phyloP scores from a whole-genome alignment of 2,329 filamentous ascomycete species.

The Diatrype stigma region DNA sequence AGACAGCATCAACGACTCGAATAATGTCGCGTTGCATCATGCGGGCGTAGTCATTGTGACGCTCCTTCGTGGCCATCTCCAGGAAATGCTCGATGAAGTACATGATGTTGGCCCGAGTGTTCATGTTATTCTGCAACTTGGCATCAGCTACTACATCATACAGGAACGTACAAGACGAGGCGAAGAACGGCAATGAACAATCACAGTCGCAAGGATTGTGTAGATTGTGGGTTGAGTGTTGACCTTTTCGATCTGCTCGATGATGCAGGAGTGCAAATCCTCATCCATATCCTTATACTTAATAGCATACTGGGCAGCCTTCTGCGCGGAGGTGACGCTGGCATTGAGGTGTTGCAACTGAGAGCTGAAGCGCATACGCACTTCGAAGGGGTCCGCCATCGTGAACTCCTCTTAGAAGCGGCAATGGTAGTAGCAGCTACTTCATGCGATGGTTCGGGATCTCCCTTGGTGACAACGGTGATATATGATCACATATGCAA shows the following conservation, averaged over 20 bases:
- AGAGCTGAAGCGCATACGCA: conserved; percentile 92
- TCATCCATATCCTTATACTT: conserved; percentile 94
- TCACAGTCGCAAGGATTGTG: not conserved
- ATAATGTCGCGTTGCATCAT: conserved; percentile 96
- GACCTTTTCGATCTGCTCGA: conserved; percentile 88
- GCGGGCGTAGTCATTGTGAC: conserved; percentile 75
- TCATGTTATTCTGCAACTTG: conserved; percentile 76
- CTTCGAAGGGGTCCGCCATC: conserved; percentile 87
- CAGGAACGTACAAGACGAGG: not conserved
- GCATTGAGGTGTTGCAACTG: conserved; percentile 90
- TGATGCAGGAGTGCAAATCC: conserved; percentile 93
- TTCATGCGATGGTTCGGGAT: not conserved
- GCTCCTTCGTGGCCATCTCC: conserved; percentile 74
- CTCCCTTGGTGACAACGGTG: not conserved
- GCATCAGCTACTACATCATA: not conserved
- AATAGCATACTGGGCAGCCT: conserved; percentile 90
- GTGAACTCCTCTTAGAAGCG: conserved; percentile 8
- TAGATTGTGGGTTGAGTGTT: conserved; percentile 15
- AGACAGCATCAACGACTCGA: conserved; percentile 86
- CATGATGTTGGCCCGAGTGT: conserved; percentile 97
- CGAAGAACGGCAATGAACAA: not conserved
- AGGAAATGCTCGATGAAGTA: conserved; percentile 97
- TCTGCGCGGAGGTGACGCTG: conserved; percentile 81
- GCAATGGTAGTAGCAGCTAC: not conserved
- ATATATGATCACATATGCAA: too few species aligned